Percentiles rank a stretch among this genome's conserved stretches.
Conservation (phyloP, 2,329 filamentous ascomycete genomes). For the Cordyceps tenuipes region DNA sequence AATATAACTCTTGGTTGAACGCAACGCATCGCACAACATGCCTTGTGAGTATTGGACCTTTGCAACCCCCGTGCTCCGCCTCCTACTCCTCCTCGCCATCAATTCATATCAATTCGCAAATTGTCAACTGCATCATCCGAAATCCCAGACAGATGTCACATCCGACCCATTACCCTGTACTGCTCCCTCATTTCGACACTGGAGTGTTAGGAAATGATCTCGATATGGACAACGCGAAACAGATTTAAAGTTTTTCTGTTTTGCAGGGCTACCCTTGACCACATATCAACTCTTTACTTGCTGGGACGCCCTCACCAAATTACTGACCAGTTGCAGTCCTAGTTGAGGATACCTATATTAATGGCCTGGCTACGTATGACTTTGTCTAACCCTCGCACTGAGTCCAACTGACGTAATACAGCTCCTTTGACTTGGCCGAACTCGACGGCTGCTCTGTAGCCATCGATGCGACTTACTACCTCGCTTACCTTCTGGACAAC, state of each 20-base stretch:
- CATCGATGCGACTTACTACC: slow-evolving; percentile 84
- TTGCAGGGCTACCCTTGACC: too few relatives aligned
- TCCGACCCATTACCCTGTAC: neutral
- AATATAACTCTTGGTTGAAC: neutral
- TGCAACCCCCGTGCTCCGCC: too few relatives aligned
- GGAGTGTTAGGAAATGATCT: neutral
- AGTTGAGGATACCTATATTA: slow-evolving; percentile 33
- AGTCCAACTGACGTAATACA: slow-evolving; percentile 21
- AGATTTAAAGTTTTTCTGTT: too few relatives aligned
- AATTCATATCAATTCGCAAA: too few relatives aligned
- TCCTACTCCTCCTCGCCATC: too few relatives aligned
- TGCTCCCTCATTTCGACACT: neutral
- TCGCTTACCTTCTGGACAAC: slow-evolving; percentile 67
- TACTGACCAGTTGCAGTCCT: slow-evolving; percentile 20
- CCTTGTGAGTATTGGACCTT: slow-evolving; percentile 5
- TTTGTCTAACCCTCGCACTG: neutral
- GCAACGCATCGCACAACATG: slow-evolving; percentile 9
- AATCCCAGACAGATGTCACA: too few relatives aligned
- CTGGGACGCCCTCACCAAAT: too few relatives aligned
- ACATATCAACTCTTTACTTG: neutral
- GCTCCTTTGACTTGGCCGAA: slow-evolving; percentile 56
- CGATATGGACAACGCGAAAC: neutral
- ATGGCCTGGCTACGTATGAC: slow-evolving; percentile 24
- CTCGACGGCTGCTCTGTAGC: slow-evolving; percentile 69
- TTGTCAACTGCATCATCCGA: too few relatives aligned